Conservation (phyloP, 176 grass and related monocot genomes). For the Triticum monococcum region DNA sequence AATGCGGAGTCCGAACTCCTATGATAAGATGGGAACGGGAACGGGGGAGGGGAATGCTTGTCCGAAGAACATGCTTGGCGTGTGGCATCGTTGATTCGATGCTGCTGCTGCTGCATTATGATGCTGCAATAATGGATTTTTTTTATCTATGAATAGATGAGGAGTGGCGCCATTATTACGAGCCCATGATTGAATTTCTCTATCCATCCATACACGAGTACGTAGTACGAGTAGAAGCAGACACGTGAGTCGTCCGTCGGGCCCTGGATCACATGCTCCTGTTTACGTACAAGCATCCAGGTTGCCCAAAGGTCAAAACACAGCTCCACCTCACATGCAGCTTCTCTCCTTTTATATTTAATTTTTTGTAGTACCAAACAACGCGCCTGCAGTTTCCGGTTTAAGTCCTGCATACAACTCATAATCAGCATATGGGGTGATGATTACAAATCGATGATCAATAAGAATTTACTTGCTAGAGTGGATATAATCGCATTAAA, state of each 20-base stretch:
- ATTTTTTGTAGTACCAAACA: no score
- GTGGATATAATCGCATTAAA: no score
- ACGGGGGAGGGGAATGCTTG: neutral
- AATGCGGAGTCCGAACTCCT: neutral
- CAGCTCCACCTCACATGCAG: neutral
- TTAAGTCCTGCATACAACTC: no score
- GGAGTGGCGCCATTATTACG: slow-evolving; percentile 2
- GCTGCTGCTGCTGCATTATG: neutral
- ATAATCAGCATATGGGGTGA: no score
- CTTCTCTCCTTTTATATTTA: no score
- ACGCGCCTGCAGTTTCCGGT: no score
- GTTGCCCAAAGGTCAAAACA: slow-evolving; percentile 40
- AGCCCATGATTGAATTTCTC: slow-evolving; percentile 1
- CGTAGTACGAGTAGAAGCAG: neutral
- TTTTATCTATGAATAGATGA: neutral
- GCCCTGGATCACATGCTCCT: slow-evolving; percentile 32
- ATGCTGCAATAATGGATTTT: neutral
- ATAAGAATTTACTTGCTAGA: no score
- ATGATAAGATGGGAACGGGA: neutral
- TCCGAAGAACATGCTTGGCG: neutral
- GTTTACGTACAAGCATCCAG: neutral
- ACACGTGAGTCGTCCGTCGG: slow-evolving; percentile 12
- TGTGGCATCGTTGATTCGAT: neutral
- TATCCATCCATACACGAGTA: neutral
- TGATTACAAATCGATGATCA: no score